phyloP scores from a whole-genome alignment of 148 eudicot species.

The Rhododendron griersonianum region DNA sequence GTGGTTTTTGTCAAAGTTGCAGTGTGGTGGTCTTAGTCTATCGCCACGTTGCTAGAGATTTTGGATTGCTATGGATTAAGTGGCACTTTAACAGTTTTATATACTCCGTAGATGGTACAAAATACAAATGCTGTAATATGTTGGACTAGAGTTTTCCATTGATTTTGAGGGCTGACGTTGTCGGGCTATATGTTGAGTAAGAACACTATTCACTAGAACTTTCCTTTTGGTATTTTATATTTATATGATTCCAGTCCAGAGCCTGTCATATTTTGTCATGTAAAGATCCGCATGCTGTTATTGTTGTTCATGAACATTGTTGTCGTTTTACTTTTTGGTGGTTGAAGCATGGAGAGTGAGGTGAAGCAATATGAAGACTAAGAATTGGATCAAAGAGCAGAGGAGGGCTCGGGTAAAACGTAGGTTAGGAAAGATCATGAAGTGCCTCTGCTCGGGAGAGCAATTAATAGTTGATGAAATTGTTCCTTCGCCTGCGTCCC shows the following conservation, averaged over 20 bases:
- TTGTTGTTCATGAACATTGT: slow-evolving; percentile 1
- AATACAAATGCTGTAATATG: not conserved
- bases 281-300: not conserved
- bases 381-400: slow-evolving; percentile 17
- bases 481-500: slow-evolving; percentile 45
- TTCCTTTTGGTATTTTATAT: not conserved
- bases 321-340: slow-evolving; percentile 8
- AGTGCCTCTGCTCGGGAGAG: slow-evolving; percentile 63
- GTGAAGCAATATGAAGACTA: slow-evolving; percentile 37
- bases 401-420: slow-evolving; percentile 13
- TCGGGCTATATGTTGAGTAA: not conserved
- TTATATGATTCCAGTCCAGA: not conserved
- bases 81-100: not conserved
- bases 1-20: not conserved
- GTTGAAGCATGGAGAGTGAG: slow-evolving; percentile 23
- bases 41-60: not conserved
- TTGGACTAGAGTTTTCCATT: not conserved
- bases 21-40: not conserved
- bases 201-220: not conserved
- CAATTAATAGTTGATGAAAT: slow-evolving; percentile 40
- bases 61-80: not conserved
- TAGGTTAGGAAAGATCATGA: slow-evolving; percentile 52
- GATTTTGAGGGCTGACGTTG: not conserved
- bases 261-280: not conserved
- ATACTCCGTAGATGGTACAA: too few species aligned